Conservation (phyloP, 352 stramenopile genomes). For the Globisporangium middletonii region DNA sequence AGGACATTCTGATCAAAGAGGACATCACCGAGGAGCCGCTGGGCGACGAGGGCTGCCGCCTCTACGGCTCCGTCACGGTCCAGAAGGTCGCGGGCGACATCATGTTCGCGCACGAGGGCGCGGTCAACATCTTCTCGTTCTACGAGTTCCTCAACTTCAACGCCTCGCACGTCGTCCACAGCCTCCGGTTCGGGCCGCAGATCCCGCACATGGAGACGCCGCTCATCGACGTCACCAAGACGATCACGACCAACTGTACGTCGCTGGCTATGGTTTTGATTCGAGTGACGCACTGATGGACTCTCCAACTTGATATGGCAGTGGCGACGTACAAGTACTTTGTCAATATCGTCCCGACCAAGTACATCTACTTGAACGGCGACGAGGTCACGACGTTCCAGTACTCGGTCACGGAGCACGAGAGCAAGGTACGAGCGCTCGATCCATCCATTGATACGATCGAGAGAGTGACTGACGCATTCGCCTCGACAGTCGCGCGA, state of each 20-base stretch:
- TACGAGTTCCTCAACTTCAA: slow-evolving; percentile 89
- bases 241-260: slow-evolving; percentile 71
- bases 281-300: background rate
- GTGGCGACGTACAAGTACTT: slow-evolving; percentile 89
- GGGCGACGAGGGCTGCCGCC: slow-evolving; percentile 68
- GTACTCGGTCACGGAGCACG: slow-evolving; percentile 86
- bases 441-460: background rate
- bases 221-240: slow-evolving; percentile 81
- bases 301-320: slow-evolving; percentile 13
- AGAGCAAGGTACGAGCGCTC: slow-evolving; percentile 23
- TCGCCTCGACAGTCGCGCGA: slow-evolving; percentile 13
- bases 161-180: slow-evolving; percentile 77
- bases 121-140: slow-evolving; percentile 84
- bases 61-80: slow-evolving; percentile 59
- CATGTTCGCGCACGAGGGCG: slow-evolving; percentile 81
- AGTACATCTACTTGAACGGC: slow-evolving; percentile 79
- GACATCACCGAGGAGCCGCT: slow-evolving; percentile 56
- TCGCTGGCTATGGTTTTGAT: background rate
- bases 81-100: slow-evolving; percentile 82
- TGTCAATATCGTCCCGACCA: slow-evolving; percentile 78
- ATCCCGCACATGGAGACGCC: slow-evolving; percentile 85
- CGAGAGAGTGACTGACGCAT: background rate
- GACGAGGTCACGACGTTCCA: slow-evolving; percentile 69
- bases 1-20: slow-evolving; percentile 69
- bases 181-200: slow-evolving; percentile 66